Evolutionary conservation across 2,329 filamentous ascomycete genomes (phyloP).

Genomic region (Xylaria hypoxylon): DNA sequence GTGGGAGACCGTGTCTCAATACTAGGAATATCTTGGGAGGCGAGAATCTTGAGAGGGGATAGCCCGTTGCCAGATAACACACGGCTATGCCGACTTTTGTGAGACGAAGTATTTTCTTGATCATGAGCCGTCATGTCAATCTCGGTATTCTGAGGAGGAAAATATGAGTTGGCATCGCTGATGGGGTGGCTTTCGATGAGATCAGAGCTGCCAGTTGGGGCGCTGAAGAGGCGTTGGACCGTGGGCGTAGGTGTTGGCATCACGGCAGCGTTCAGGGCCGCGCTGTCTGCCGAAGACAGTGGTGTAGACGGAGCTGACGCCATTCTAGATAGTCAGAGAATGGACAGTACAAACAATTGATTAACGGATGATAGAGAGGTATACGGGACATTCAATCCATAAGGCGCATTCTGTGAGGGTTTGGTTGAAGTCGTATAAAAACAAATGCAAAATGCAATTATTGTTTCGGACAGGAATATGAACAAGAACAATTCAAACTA

Average conservation of each 20-base stretch:
- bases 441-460: slow-evolving; percentile 18
- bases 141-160: slow-evolving; percentile 33
- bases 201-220: background rate
- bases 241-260: slow-evolving; percentile 30
- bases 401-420: slow-evolving; percentile 22
- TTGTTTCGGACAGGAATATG: background rate
- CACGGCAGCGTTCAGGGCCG: slow-evolving; percentile 20
- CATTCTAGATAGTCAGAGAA: slow-evolving; percentile 26
- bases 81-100: slow-evolving; percentile 64
- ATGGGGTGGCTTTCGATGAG: background rate
- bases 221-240: slow-evolving; percentile 30
- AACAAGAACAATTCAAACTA: slow-evolving; percentile 6
- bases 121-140: slow-evolving; percentile 41
- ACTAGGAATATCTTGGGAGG: slow-evolving; percentile 38
- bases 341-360: slow-evolving; percentile 13
- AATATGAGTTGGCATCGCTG: background rate
- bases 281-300: slow-evolving; percentile 21
- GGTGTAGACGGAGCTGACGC: slow-evolving; percentile 33
- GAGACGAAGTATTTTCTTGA: slow-evolving; percentile 62
- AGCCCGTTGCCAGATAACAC: slow-evolving; percentile 68
- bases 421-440: slow-evolving; percentile 17
- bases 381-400: slow-evolving; percentile 18
- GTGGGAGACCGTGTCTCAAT: slow-evolving; percentile 47
- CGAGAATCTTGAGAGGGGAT: slow-evolving; percentile 68
- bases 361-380: slow-evolving; percentile 11